Evolutionary conservation across 2,329 filamentous ascomycete genomes (phyloP).

Genomic region (Aspergillus aculeatus): DNA sequence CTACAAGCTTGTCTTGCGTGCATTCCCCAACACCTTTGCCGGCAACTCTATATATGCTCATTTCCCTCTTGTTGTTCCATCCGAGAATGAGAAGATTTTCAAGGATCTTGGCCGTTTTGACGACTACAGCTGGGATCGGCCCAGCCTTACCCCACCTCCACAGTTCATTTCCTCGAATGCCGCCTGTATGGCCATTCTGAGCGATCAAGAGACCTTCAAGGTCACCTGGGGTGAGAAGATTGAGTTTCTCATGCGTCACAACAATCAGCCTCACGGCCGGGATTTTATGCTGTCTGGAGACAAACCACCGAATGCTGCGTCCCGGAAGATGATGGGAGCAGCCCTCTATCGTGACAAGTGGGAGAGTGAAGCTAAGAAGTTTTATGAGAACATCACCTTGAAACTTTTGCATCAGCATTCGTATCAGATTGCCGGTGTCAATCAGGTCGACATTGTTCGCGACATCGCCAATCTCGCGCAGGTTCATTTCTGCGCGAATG

Average conservation of each 20-base stretch:
- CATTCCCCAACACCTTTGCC: constrained; percentile 51
- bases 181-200: constrained; percentile 45
- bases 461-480: constrained; percentile 54
- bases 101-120: constrained; percentile 38
- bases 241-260: constrained; percentile 44
- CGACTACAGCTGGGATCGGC: constrained; percentile 42
- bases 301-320: constrained; percentile 40
- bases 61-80: constrained; percentile 50
- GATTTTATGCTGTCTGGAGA: constrained; percentile 53
- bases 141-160: constrained; percentile 33
- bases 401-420: constrained; percentile 46
- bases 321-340: constrained; percentile 44
- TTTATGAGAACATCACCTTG: constrained; percentile 50
- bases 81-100: constrained; percentile 48
- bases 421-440: constrained; percentile 46
- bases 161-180: constrained; percentile 47
- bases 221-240: constrained; percentile 50
- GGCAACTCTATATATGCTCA: constrained; percentile 52
- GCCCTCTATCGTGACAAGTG: constrained; percentile 49
- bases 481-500: constrained; percentile 54
- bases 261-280: constrained; percentile 39
- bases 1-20: constrained; percentile 53
- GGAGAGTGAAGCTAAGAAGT: constrained; percentile 46
- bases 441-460: constrained; percentile 50
- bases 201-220: constrained; percentile 45